Percentiles rank a stretch among this genome's conserved stretches.
These are phyloP conservation scores for Agaricus subrufescens DNA, from an alignment of 768 basidiomycete genomes.

Conservation along the genomic window DNA sequence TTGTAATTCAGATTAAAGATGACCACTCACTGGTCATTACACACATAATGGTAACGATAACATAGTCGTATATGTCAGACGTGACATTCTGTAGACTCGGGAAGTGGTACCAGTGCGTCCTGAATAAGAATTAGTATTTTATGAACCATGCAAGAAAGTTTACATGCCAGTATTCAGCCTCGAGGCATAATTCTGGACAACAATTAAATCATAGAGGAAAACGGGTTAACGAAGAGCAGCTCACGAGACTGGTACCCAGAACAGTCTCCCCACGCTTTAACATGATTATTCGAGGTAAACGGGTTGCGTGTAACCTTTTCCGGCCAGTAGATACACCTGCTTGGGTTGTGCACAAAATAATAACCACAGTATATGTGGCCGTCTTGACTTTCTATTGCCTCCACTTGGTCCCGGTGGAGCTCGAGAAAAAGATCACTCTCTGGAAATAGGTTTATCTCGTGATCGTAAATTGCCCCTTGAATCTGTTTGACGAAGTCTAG, in stretches of 20 bases:
- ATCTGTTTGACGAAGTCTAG: not conserved
- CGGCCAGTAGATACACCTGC: not conserved
- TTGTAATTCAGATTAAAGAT: not conserved
- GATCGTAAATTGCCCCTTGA: not conserved
- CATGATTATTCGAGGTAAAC: not conserved
- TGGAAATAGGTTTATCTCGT: not conserved
- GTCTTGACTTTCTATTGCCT: not conserved
- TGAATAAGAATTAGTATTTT: not conserved
- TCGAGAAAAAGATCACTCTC: slow-evolving; percentile 6
- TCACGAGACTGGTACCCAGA: not conserved
- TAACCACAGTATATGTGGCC: not conserved
- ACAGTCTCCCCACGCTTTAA: not conserved
- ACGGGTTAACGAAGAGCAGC: not conserved
- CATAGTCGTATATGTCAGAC: slow-evolving; percentile 3
- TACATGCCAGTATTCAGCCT: slow-evolving; percentile 3
- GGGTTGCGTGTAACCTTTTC: not conserved
- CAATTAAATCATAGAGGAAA: not conserved
- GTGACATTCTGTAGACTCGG: not conserved
- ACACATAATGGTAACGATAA: not conserved
- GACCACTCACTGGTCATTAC: slow-evolving; percentile 2
- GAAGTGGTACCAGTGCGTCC: slow-evolving; percentile 3
- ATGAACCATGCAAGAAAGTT: not conserved
- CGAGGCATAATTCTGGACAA: not conserved
- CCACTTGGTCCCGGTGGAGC: not conserved
- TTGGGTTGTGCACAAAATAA: slow-evolving; percentile 2